Evolutionary conservation across 2,329 filamentous ascomycete genomes (phyloP), one percentile per base, ranked within the genome.

Genomic region (Arthrobotrys musiformis): DNA sequence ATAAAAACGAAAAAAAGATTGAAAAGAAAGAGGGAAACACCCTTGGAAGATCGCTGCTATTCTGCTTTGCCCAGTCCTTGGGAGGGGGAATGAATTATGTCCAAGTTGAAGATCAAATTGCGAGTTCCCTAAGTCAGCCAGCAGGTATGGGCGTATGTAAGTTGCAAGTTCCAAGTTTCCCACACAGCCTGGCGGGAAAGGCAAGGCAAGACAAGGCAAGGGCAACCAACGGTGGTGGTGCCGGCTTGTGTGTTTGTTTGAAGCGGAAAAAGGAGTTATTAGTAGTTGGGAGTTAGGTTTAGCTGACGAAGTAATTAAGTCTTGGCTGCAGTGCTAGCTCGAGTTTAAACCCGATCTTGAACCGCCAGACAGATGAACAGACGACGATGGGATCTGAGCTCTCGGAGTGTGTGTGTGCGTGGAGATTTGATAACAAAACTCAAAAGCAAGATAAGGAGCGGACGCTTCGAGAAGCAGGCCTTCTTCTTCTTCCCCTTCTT

Each of bases 391-490:
- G 11, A n/a, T n/a, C n/a, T n/a, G n/a, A n/a, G n/a, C n/a, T n/a
- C n/a, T n/a, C n/a, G n/a, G n/a, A n/a, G n/a, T n/a, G n/a, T n/a
- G n/a, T n/a, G n/a, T n/a, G n/a, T n/a, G n/a, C n/a, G n/a, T n/a
- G n/a, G n/a, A n/a, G n/a, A n/a, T n/a, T n/a, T n/a, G 46, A 50
- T 30, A 22, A 24, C 19, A 22, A 30, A n/a, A n/a, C n/a, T n/a
- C 15, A 56, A 22, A 19, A 28, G 22, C 22, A 24, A 30, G 26
- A 11, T 50, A 74, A 67, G 46, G 69, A 66, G 69, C 37, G 69
- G 69, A 73, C 56, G 69, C 69, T 73, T 62, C 61, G 52, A 72
- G 50, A 73, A 66, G 69, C 48, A 64, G 56, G 22, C 26, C 28
- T 33, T 33, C 37, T 30, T n/a, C n/a, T n/a, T n/a, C n/a, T n/a